A percentile compares a stretch with the other conserved stretches of the same genome.
These are phyloP conservation scores for Hygrophorus pudorinus DNA, from an alignment of 768 basidiomycete species.

Conservation along the genomic window DNA sequence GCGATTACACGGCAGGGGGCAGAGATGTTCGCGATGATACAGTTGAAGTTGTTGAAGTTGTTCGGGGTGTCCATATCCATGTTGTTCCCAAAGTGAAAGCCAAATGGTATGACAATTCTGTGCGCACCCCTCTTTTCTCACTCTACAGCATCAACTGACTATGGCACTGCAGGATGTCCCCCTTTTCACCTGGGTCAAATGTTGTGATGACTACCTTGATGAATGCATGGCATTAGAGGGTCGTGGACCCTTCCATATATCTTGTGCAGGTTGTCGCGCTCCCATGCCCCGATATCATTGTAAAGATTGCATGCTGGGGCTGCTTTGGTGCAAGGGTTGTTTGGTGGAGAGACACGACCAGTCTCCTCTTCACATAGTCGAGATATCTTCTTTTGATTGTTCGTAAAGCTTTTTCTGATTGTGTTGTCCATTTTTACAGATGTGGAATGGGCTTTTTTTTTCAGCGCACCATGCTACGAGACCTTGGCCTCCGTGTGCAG, in stretches of 20 bases:
- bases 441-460: constrained; percentile 13
- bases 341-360: constrained; percentile 9
- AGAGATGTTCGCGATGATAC: too few species aligned
- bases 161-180: constrained; percentile 13
- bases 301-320: constrained; percentile 9
- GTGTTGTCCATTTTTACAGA: constrained; percentile 4
- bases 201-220: constrained; percentile 10
- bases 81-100: too few species aligned
- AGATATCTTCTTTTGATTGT: neutral
- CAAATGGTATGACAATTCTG: too few species aligned
- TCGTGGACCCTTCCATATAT: constrained; percentile 6
- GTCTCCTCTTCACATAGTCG: constrained; percentile 4
- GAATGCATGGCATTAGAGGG: constrained; percentile 10
- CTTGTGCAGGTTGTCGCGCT: constrained; percentile 3
- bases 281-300: constrained; percentile 6
- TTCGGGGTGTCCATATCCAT: too few species aligned
- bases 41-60: too few species aligned
- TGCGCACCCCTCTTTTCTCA: too few species aligned
- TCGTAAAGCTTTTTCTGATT: neutral
- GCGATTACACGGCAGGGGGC: too few species aligned
- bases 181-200: constrained; percentile 10
- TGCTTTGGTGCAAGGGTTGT: constrained; percentile 8
- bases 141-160: too few species aligned
- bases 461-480: constrained; percentile 1
- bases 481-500: constrained; percentile 10